Evolutionary conservation across 1,284 basidiomycete species (phyloP).

Genomic region (Fomes fomentarius): DNA sequence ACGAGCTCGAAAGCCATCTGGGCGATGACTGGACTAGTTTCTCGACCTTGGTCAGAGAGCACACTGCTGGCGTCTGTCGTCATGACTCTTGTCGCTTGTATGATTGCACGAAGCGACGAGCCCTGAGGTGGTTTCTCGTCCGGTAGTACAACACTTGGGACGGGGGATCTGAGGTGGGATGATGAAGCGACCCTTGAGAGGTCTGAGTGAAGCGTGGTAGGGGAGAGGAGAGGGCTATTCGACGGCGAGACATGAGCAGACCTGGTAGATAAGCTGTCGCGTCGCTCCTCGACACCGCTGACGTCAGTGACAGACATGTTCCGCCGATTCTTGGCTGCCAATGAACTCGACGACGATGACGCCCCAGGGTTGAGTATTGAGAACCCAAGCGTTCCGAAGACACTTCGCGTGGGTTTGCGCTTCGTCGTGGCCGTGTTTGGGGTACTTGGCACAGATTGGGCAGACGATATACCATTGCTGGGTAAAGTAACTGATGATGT

Average conservation of each 20-base stretch:
- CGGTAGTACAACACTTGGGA: conserved; percentile 24
- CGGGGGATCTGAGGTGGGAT: conserved; percentile 15
- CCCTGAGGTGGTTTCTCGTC: conserved; percentile 52
- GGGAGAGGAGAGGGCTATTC: conserved; percentile 24
- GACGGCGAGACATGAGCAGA: conserved; percentile 28
- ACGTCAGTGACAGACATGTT: conserved; percentile 32
- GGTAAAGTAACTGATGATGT: neutral
- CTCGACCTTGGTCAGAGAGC: conserved; percentile 66
- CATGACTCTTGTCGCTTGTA: conserved; percentile 88
- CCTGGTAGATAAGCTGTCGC: conserved; percentile 7
- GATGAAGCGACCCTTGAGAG: conserved; percentile 15
- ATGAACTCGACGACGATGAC: conserved; percentile 27
- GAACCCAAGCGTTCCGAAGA: conserved; percentile 72
- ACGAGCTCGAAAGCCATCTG: conserved; percentile 75
- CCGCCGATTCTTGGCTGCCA: conserved; percentile 35
- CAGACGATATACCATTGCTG: conserved; percentile 17
- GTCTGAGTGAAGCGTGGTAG: conserved; percentile 23
- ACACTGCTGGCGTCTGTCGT: conserved; percentile 80
- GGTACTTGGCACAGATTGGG: conserved; percentile 18
- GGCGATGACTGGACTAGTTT: conserved; percentile 63
- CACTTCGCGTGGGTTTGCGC: conserved; percentile 56
- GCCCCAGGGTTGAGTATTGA: conserved; percentile 69
- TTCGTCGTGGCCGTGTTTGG: conserved; percentile 30
- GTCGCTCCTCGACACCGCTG: conserved; percentile 16
- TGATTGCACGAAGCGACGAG: conserved; percentile 71